Percentiles rank a stretch among this genome's conserved stretches.
phyloP scores from a whole-genome alignment of 2,329 filamentous ascomycete species.

The Cladobotryum mycophilum region DNA sequence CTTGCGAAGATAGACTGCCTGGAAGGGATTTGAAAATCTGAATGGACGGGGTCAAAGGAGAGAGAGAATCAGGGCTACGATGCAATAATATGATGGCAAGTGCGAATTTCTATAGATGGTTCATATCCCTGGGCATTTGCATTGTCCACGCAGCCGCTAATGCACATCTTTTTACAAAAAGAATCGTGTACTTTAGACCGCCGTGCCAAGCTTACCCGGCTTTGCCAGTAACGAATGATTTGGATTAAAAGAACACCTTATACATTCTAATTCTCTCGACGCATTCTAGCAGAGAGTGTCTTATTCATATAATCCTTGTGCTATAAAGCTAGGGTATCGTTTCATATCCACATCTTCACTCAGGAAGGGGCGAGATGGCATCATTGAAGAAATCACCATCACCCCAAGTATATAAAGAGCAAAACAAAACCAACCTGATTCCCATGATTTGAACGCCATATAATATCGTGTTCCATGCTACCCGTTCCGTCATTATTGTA shows the following conservation, averaged over 20 bases:
- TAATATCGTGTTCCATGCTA: constrained; percentile 3
- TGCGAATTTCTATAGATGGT: no score
- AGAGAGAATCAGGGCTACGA: no score
- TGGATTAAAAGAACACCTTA: no score
- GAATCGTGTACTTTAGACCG: no score
- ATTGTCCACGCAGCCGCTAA: no score
- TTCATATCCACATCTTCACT: background rate
- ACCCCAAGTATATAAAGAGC: background rate
- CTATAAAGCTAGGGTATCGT: background rate
- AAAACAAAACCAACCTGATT: constrained; percentile 2
- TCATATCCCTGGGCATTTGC: no score
- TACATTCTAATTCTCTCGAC: no score
- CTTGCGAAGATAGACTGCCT: no score
- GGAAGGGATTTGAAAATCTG: background rate
- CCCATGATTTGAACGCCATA: constrained; percentile 7
- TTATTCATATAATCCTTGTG: background rate
- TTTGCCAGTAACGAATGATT: no score
- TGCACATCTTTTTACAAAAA: background rate
- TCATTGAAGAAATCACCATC: background rate
- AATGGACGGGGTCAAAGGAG: background rate
- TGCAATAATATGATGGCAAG: no score
- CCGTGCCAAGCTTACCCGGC: no score
- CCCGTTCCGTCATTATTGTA: constrained; percentile 9
- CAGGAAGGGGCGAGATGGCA: background rate
- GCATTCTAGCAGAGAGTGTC: background rate